These are phyloP conservation scores for Lotmaria passim DNA, from an alignment of 208 protist genomes.

Conservation along the genomic window DNA sequence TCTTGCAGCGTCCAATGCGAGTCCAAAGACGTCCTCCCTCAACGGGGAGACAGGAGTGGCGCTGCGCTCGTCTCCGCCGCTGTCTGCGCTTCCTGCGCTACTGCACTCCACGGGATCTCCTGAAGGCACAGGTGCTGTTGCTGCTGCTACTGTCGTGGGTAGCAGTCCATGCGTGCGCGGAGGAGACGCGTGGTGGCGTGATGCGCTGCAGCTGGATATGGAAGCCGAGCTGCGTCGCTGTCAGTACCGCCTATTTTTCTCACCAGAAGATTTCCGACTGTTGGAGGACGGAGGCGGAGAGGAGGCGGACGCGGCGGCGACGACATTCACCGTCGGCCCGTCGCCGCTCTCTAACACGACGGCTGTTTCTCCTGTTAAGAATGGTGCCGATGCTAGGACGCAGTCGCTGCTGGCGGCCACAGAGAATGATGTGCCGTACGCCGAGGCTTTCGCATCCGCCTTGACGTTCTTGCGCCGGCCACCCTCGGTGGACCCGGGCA, in stretches of 20 bases:
- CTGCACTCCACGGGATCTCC: background rate
- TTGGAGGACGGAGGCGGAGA: conserved; percentile 25
- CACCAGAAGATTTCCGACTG: conserved; percentile 43
- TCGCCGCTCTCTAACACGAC: no score
- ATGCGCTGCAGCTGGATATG: conserved; percentile 5
- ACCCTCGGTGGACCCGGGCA: background rate
- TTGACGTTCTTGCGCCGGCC: conserved; percentile 21
- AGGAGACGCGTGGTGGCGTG: background rate
- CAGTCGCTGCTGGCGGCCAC: background rate
- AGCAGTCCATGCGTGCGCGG: background rate
- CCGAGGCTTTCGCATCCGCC: conserved; percentile 16
- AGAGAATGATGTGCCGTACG: conserved; percentile 1
- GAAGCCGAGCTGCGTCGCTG: conserved; percentile 31
- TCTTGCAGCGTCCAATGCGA: background rate
- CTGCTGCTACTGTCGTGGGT: background rate
- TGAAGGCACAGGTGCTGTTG: background rate
- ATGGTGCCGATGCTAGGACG: background rate
- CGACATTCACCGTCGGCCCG: no score
- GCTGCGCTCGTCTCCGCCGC: background rate
- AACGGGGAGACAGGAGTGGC: background rate
- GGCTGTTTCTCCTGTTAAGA: no score
- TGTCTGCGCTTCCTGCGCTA: background rate
- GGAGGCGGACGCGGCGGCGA: background rate
- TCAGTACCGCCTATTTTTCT: conserved; percentile 54
- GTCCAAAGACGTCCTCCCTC: background rate